A percentile compares a stretch with the other conserved stretches of the same genome.
Evolutionary conservation across 495 filamentous ascomycete species (phyloP).

Genomic region (Annulohypoxylon bovei): DNA sequence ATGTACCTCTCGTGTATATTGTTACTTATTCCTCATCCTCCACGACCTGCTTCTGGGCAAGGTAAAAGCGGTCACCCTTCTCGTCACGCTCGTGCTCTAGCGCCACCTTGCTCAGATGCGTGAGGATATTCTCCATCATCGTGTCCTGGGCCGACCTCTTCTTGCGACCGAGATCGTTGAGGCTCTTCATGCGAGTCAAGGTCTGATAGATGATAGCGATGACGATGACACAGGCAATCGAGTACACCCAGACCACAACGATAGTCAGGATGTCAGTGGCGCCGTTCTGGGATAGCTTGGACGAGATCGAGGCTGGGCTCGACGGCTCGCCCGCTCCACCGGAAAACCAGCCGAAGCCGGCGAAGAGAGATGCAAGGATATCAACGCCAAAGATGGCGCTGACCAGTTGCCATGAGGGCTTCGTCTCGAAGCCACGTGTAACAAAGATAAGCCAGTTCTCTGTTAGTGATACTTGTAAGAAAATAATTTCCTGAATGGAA

Average conservation of each 20-base stretch:
- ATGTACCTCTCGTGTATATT: neutral
- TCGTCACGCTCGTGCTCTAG: constrained; percentile 72
- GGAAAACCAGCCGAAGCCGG: constrained; percentile 79
- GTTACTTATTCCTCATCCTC: constrained; percentile 67
- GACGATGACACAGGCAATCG: constrained; percentile 79
- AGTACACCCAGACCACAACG: constrained; percentile 80
- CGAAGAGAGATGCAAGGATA: constrained; percentile 81
- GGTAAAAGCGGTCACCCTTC: constrained; percentile 66
- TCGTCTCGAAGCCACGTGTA: constrained; percentile 82
- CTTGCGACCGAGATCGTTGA: constrained; percentile 83
- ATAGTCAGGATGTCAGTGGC: constrained; percentile 77
- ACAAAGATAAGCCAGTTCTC: constrained; percentile 97
- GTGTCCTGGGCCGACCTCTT: constrained; percentile 77
- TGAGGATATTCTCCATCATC: constrained; percentile 83
- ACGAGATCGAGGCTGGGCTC: constrained; percentile 32
- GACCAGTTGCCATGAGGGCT: constrained; percentile 80
- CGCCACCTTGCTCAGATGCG: constrained; percentile 77
- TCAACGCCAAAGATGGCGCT: constrained; percentile 82
- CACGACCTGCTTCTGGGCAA: constrained; percentile 69
- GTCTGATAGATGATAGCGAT: constrained; percentile 81
- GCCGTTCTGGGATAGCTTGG: constrained; percentile 64
- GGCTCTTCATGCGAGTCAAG: constrained; percentile 71
- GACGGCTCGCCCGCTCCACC: constrained; percentile 48
- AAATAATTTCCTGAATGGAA: constrained; percentile 79
- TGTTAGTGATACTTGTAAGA: constrained; percentile 86